Evolutionary conservation across 1,284 basidiomycete species (phyloP).

Genomic region (Trametes sp.): DNA sequence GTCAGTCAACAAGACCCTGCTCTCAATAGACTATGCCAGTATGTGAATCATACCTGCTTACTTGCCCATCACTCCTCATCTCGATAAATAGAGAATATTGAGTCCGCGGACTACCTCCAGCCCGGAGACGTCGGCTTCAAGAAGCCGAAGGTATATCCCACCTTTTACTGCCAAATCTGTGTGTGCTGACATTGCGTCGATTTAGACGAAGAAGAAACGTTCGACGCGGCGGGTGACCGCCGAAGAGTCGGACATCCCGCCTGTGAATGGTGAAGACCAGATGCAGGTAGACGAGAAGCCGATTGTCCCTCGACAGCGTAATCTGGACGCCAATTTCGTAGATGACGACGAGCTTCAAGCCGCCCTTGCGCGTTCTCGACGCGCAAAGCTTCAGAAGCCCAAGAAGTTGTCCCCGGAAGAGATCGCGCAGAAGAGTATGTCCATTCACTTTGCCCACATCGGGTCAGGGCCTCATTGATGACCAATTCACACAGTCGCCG

Average conservation of each 20-base stretch:
- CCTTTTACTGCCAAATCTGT: not conserved
- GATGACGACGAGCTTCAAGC: slow-evolving; percentile 99
- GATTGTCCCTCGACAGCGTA: slow-evolving; percentile 64
- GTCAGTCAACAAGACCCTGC: slow-evolving; percentile 78
- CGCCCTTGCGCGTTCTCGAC: slow-evolving; percentile 85
- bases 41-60: slow-evolving; percentile 41
- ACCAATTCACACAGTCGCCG: slow-evolving; percentile 60
- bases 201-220: slow-evolving; percentile 90
- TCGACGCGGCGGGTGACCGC: slow-evolving; percentile 70
- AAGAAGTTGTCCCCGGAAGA: slow-evolving; percentile 88
- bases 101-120: slow-evolving; percentile 87
- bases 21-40: slow-evolving; percentile 94
- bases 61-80: too few species aligned
- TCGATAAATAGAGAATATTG: slow-evolving; percentile 91
- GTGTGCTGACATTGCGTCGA: slow-evolving; percentile 5
- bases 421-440: slow-evolving; percentile 77
- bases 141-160: slow-evolving; percentile 77
- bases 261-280: slow-evolving; percentile 52
- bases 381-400: slow-evolving; percentile 81
- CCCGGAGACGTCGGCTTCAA: slow-evolving; percentile 95
- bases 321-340: slow-evolving; percentile 89
- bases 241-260: slow-evolving; percentile 63
- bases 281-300: slow-evolving; percentile 86
- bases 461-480: not conserved
- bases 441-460: slow-evolving; percentile 39